Conservation (phyloP, 768 basidiomycete species). For the Phaffia australis region DNA sequence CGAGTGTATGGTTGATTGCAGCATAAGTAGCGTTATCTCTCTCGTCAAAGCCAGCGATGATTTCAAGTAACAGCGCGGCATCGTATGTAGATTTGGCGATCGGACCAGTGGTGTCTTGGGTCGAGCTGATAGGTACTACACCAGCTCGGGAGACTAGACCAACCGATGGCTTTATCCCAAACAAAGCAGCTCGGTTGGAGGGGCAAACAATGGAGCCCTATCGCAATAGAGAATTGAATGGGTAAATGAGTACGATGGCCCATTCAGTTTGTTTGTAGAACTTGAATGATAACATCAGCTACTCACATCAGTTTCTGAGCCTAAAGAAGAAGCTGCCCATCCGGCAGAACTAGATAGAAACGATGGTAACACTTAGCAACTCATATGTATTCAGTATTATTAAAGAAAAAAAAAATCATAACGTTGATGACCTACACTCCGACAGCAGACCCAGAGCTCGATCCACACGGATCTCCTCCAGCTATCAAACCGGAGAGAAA, state of each 20-base stretch:
- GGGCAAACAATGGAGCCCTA: slow-evolving; percentile 25
- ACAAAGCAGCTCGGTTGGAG: slow-evolving; percentile 30
- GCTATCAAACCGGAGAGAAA: background rate
- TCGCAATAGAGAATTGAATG: background rate
- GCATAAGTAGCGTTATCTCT: slow-evolving; percentile 20
- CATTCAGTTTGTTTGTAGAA: background rate
- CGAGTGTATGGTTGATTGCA: slow-evolving; percentile 9
- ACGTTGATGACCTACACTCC: slow-evolving; percentile 19
- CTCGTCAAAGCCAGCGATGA: slow-evolving; percentile 27
- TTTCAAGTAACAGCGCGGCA: slow-evolving; percentile 26
- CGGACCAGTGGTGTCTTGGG: slow-evolving; percentile 19
- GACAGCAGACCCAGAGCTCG: slow-evolving; percentile 31
- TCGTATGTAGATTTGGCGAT: slow-evolving; percentile 18
- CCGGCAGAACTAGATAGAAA: slow-evolving; percentile 25
- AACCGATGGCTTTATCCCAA: slow-evolving; percentile 28
- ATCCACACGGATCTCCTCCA: slow-evolving; percentile 32
- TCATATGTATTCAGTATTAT: background rate
- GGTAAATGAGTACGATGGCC: no score
- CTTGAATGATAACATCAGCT: slow-evolving; percentile 26
- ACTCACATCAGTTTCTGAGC: slow-evolving; percentile 28
- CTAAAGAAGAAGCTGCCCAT: slow-evolving; percentile 30
- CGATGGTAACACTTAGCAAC: background rate
- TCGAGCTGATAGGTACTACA: slow-evolving; percentile 28
- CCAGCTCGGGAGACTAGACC: slow-evolving; percentile 28
- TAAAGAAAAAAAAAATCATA: background rate